Evolutionary conservation across 768 basidiomycete species (phyloP).

Genomic region (Pilatotrama ljubarskyi): DNA sequence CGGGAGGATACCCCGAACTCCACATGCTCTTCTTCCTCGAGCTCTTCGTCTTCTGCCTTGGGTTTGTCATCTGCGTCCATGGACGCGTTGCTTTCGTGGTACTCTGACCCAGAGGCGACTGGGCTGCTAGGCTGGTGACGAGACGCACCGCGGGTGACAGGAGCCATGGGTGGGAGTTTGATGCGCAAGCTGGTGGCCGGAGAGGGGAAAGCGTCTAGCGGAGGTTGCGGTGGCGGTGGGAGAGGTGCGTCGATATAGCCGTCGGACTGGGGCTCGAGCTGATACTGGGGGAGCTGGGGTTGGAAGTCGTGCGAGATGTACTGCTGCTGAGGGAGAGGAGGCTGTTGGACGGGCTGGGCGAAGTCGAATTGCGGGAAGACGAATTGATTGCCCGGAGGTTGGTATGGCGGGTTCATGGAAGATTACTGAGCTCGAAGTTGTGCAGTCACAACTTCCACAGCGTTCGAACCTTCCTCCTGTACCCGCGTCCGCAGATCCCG

Average conservation of each 20-base stretch:
- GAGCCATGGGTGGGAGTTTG: slow-evolving; percentile 29
- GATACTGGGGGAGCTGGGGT: background rate
- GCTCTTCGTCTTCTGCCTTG: slow-evolving; percentile 22
- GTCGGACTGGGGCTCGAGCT: background rate
- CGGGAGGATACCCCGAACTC: slow-evolving; percentile 24
- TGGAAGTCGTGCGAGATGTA: background rate
- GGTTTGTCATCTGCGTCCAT: slow-evolving; percentile 31
- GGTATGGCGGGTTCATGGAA: slow-evolving; percentile 17
- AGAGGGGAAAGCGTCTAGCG: background rate
- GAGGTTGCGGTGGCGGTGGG: slow-evolving; percentile 2
- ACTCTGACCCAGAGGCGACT: slow-evolving; percentile 36
- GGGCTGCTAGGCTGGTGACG: slow-evolving; percentile 25
- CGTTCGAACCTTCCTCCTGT: background rate
- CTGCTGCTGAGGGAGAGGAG: background rate
- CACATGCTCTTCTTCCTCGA: slow-evolving; percentile 24
- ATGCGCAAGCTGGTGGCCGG: slow-evolving; percentile 13
- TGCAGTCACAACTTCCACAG: slow-evolving; percentile 13
- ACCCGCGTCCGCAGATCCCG: background rate
- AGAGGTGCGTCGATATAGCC: background rate
- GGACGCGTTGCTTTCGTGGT: slow-evolving; percentile 35
- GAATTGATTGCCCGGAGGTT: slow-evolving; percentile 13
- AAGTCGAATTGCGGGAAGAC: slow-evolving; percentile 2
- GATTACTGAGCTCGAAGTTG: slow-evolving; percentile 11
- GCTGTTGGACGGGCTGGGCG: slow-evolving; percentile 5
- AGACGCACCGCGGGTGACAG: slow-evolving; percentile 23